Evolutionary conservation across 2,329 filamentous ascomycete genomes (phyloP).

Genomic region (Emericellopsis atlantica): DNA sequence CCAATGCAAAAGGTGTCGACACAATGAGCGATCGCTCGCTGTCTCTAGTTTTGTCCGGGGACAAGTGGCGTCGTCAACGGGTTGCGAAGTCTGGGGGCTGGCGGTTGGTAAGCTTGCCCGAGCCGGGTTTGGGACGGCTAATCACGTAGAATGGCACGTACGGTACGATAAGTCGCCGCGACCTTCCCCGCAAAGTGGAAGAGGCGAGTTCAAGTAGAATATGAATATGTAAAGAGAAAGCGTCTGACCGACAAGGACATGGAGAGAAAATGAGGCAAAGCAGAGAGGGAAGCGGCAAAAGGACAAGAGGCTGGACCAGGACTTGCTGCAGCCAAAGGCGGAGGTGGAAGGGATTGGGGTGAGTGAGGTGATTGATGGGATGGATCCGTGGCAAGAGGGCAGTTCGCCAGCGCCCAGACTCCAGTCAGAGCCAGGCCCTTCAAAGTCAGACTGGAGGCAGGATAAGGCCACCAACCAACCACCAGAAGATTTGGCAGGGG

Average conservation of each 20-base stretch:
- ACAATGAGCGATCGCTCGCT: too few relatives aligned
- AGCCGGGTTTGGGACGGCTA: too few relatives aligned
- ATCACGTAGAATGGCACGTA: too few relatives aligned
- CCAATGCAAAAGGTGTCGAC: too few relatives aligned
- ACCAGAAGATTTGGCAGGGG: not conserved
- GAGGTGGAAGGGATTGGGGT: not conserved
- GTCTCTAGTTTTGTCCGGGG: too few relatives aligned
- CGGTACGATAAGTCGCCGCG: too few relatives aligned
- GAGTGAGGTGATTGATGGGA: not conserved
- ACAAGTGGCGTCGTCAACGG: too few relatives aligned
- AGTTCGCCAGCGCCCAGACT: too few relatives aligned
- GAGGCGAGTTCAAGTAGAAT: too few relatives aligned
- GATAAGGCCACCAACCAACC: not conserved
- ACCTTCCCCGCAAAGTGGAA: too few relatives aligned
- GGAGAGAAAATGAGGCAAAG: not conserved
- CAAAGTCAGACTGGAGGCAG: not conserved
- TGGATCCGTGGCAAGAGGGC: not conserved
- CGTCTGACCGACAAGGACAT: not conserved
- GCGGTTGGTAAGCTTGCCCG: too few relatives aligned
- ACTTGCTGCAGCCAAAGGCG: not conserved
- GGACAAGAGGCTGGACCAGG: not conserved
- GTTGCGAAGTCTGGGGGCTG: too few relatives aligned
- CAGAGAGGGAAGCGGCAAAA: not conserved
- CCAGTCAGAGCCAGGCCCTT: not conserved
- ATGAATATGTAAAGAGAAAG: not conserved